Conservation (phyloP, 495 filamentous ascomycete species). For the Glarea lozoyensis region DNA sequence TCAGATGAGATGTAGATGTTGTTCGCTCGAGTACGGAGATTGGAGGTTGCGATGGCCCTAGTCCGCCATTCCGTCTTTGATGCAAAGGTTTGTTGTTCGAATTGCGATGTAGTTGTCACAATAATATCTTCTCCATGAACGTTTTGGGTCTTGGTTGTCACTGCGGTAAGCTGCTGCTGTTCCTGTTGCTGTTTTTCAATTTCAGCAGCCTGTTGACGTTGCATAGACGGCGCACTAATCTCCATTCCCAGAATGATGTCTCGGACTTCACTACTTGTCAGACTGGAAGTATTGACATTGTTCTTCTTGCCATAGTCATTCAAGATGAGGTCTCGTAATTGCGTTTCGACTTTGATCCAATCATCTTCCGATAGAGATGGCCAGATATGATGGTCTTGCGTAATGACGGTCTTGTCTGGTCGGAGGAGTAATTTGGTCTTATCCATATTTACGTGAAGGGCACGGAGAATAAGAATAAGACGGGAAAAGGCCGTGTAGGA, state of each 20-base stretch:
- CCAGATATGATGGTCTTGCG: constrained; percentile 99
- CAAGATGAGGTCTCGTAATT: constrained; percentile 88
- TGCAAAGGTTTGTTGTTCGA: constrained; percentile 93
- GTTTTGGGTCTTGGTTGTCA: constrained; percentile 97
- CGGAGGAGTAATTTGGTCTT: constrained; percentile 96
- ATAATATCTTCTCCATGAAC: constrained; percentile 97
- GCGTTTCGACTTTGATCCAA: constrained; percentile 98
- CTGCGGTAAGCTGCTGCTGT: constrained; percentile 90
- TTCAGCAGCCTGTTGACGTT: constrained; percentile 96
- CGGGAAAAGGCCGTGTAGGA: constrained; percentile 98
- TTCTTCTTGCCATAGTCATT: constrained; percentile 99
- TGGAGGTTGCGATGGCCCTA: constrained; percentile 90
- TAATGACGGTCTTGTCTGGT: constrained; percentile 98
- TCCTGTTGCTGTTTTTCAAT: constrained; percentile 99
- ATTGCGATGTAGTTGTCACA: constrained; percentile 94
- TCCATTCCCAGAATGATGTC: constrained; percentile 99
- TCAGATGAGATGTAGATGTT: constrained; percentile 99
- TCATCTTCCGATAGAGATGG: constrained; percentile 89
- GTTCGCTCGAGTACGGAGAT: constrained; percentile 88
- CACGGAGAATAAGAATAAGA: constrained; percentile 88
- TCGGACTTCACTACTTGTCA: constrained; percentile 93
- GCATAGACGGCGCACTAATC: constrained; percentile 95
- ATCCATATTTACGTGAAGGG: constrained; percentile 94
- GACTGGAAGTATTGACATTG: constrained; percentile 93
- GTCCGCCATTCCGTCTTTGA: constrained; percentile 99